Conservation (phyloP, 805 yeast species). For the Barnettozyma salicaria region DNA sequence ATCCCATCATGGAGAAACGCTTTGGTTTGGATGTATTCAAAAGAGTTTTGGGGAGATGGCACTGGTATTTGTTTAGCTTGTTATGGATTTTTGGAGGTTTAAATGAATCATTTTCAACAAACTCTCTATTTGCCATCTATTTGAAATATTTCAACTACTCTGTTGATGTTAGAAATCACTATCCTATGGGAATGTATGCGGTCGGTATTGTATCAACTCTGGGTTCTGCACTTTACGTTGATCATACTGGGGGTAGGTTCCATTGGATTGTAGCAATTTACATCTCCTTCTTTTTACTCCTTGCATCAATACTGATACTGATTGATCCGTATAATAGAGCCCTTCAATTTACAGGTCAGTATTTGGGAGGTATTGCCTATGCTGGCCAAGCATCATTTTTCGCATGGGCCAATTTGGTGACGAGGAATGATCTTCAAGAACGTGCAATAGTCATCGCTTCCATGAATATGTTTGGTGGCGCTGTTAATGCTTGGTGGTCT, state of each 20-base stretch:
- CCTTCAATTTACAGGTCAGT: constrained; percentile 48
- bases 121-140: constrained; percentile 45
- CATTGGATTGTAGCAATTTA: constrained; percentile 49
- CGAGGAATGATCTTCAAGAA: constrained; percentile 54
- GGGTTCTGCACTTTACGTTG: constrained; percentile 38
- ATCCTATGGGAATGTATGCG: constrained; percentile 50
- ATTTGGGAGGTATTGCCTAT: constrained; percentile 46
- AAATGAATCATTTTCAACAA: constrained; percentile 40
- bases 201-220: constrained; percentile 45
- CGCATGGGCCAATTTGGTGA: constrained; percentile 58
- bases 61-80: constrained; percentile 47
- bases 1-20: constrained; percentile 31
- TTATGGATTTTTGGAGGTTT: constrained; percentile 49
- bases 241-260: constrained; percentile 34
- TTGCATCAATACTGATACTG: constrained; percentile 43
- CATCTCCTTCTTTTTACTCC: constrained; percentile 37
- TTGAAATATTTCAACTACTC: constrained; percentile 36
- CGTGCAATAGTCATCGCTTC: constrained; percentile 60
- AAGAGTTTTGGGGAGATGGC: constrained; percentile 48
- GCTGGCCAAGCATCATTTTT: constrained; percentile 58
- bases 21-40: constrained; percentile 33
- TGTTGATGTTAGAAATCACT: constrained; percentile 41
- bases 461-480: constrained; percentile 59
- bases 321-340: constrained; percentile 33
- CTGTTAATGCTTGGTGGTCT: constrained; percentile 63